Evolutionary conservation across 2,329 filamentous ascomycete species (phyloP).

Genomic region (Pestalotiopsis sp.): DNA sequence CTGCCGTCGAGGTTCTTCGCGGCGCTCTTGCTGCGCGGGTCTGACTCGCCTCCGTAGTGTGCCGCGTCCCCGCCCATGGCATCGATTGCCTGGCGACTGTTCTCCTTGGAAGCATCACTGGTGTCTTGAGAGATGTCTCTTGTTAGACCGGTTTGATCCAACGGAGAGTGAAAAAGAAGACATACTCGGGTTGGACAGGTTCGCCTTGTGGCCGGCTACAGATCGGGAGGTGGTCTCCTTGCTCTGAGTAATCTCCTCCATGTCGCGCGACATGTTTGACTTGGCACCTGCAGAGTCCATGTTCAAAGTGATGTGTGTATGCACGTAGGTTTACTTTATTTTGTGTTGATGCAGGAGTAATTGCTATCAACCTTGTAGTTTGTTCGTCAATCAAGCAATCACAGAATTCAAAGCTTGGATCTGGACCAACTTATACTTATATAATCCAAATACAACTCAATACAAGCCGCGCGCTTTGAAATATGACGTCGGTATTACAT

Average conservation of each 20-base stretch:
- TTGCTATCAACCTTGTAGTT: no score
- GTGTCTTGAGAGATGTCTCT: conserved; percentile 34
- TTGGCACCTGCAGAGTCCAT: conserved; percentile 41
- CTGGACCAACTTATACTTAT: no score
- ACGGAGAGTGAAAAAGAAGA: background rate
- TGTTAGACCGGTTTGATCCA: background rate
- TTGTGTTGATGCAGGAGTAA: background rate
- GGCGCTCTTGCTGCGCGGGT: conserved; percentile 44
- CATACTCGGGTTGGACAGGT: conserved; percentile 49
- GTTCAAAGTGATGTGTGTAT: conserved; percentile 2
- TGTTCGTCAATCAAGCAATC: no score
- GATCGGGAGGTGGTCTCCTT: conserved; percentile 28
- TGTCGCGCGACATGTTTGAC: conserved; percentile 43
- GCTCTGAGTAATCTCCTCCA: conserved; percentile 40
- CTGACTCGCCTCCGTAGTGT: conserved; percentile 43
- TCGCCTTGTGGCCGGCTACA: conserved; percentile 47
- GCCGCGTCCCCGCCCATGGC: conserved; percentile 44
- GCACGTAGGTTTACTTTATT: background rate
- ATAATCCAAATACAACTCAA: no score
- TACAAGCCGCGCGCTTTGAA: no score
- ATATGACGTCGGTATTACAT: no score
- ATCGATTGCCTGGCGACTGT: conserved; percentile 43
- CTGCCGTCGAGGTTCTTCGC: conserved; percentile 42
- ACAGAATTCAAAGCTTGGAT: no score
- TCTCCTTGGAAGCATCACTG: conserved; percentile 46